A percentile compares a stretch with the other conserved stretches of the same genome.
Conservation (phyloP, 805 yeast genomes). For the Candida maltosa region DNA sequence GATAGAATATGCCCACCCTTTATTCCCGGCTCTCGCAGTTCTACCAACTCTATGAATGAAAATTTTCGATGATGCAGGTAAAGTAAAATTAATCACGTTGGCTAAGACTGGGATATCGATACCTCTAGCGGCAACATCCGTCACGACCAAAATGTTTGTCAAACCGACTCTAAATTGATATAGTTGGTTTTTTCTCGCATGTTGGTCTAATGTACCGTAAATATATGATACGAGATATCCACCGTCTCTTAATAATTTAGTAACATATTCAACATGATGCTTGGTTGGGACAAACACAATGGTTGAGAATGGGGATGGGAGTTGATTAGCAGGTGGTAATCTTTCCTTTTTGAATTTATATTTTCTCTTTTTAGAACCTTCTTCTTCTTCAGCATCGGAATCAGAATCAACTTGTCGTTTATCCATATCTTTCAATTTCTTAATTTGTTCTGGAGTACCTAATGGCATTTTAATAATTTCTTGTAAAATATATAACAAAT, state of each 20-base stretch:
- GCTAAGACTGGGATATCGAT: slow-evolving; percentile 96
- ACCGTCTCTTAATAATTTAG: slow-evolving; percentile 63
- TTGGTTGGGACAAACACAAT: slow-evolving; percentile 94
- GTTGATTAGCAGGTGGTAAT: slow-evolving; percentile 74
- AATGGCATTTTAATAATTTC: slow-evolving; percentile 81
- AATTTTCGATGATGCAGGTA: slow-evolving; percentile 90
- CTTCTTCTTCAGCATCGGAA: slow-evolving; percentile 46
- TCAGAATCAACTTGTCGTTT: slow-evolving; percentile 52
- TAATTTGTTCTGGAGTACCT: slow-evolving; percentile 67
- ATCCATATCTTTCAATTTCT: slow-evolving; percentile 47
- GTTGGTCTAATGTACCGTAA: slow-evolving; percentile 93
- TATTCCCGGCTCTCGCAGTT: slow-evolving; percentile 98
- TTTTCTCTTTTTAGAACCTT: slow-evolving; percentile 29
- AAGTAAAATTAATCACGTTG: slow-evolving; percentile 85
- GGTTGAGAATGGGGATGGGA: slow-evolving; percentile 84
- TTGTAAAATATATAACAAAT: slow-evolving; percentile 69
- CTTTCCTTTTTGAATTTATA: slow-evolving; percentile 49
- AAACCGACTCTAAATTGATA: slow-evolving; percentile 81
- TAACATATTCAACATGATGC: slow-evolving; percentile 93
- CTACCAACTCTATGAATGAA: slow-evolving; percentile 98
- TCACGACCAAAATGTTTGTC: slow-evolving; percentile 85
- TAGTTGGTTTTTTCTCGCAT: slow-evolving; percentile 87
- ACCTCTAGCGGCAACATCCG: slow-evolving; percentile 99
- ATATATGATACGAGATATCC: slow-evolving; percentile 88
- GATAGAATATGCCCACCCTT: slow-evolving; percentile 95